Evolutionary conservation across 2,329 filamentous ascomycete species (phyloP).

Genomic region (Cordyceps militaris): DNA sequence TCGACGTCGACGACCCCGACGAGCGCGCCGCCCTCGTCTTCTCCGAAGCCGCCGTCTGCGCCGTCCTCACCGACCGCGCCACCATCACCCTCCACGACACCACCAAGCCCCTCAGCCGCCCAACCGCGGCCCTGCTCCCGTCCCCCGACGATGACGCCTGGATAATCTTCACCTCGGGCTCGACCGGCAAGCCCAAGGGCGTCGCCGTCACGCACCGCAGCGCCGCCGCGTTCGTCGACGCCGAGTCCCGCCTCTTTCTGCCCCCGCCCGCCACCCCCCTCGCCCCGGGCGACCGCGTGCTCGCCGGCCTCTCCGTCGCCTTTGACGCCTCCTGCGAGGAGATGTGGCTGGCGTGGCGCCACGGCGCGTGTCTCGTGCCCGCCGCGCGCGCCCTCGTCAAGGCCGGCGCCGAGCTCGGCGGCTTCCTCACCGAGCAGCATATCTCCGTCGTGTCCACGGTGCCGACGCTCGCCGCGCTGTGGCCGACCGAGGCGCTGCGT

Average conservation of each 20-base stretch:
- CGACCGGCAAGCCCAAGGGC: constrained; percentile 19
- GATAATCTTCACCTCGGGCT: constrained; percentile 20
- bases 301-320: constrained; percentile 18
- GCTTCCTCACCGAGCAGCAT: constrained; percentile 16
- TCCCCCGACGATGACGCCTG: constrained; percentile 17
- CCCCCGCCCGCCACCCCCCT: constrained; percentile 16
- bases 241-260: constrained; percentile 18
- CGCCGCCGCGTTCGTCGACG: constrained; percentile 20
- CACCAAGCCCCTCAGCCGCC: background rate
- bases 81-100: constrained; percentile 13
- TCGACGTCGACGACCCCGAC: constrained; percentile 19
- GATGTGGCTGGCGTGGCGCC: constrained; percentile 20
- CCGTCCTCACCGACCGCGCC: constrained; percentile 15
- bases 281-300: constrained; percentile 18
- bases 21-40: constrained; percentile 19
- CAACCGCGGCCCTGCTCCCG: constrained; percentile 1
- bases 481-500: constrained; percentile 17
- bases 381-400: constrained; percentile 18
- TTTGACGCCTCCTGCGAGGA: constrained; percentile 21
- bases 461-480: constrained; percentile 18
- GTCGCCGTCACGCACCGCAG: constrained; percentile 20
- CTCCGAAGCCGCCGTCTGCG: constrained; percentile 16
- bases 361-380: constrained; percentile 19
- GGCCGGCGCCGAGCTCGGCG: constrained; percentile 18
- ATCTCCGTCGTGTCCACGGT: constrained; percentile 20